A percentile compares a stretch with the other conserved stretches of the same genome.
phyloP scores from a whole-genome alignment of 2,329 filamentous ascomycete genomes.

The Botrytis tulipae region DNA sequence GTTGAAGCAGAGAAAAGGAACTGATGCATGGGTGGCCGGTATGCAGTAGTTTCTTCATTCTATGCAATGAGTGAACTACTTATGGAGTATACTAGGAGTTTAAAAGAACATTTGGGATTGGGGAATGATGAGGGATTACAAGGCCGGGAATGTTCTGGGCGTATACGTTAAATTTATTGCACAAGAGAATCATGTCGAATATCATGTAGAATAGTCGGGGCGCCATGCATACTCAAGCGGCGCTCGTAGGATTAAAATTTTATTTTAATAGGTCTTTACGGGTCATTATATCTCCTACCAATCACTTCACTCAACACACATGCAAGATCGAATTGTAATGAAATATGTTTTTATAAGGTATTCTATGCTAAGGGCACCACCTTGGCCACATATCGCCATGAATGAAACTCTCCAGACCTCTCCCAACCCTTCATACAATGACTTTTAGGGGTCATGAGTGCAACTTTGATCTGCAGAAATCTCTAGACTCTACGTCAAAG shows the following conservation, averaged over 20 bases:
- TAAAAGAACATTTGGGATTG: neutral
- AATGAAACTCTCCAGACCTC: constrained; percentile 13
- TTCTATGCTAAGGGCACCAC: constrained; percentile 24
- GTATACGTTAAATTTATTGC: neutral
- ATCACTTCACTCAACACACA: neutral
- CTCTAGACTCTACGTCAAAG: constrained; percentile 25
- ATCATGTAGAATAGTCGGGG: neutral
- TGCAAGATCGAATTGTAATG: neutral
- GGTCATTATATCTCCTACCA: neutral
- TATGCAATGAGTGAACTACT: neutral
- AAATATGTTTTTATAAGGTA: constrained; percentile 19
- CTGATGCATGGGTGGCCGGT: neutral
- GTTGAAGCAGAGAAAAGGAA: neutral
- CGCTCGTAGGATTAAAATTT: neutral
- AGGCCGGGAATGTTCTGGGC: neutral
- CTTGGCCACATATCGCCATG: constrained; percentile 6
- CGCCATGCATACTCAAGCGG: neutral
- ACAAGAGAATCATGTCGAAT: neutral
- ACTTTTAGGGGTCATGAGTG: constrained; percentile 5
- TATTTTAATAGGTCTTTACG: neutral
- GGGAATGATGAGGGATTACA: neutral
- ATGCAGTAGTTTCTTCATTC: neutral
- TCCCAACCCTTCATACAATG: constrained; percentile 2
- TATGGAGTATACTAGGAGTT: neutral
- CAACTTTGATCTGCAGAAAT: constrained; percentile 18